Evolutionary conservation across 2,329 filamentous ascomycete species (phyloP).

Genomic region (Colletotrichum nymphaeae): DNA sequence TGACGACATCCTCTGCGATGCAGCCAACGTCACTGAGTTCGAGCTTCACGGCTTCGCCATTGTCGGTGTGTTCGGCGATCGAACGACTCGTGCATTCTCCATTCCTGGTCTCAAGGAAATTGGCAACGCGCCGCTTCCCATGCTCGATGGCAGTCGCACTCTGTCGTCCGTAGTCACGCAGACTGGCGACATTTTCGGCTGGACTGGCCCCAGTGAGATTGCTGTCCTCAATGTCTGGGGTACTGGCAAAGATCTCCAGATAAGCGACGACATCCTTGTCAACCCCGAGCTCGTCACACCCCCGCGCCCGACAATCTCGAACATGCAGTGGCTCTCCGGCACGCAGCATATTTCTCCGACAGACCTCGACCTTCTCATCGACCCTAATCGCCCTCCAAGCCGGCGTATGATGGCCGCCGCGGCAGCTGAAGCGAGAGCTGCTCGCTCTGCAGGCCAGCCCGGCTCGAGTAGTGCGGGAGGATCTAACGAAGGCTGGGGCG

Average conservation of each 20-base stretch:
- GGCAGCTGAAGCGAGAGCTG: slow-evolving; percentile 77
- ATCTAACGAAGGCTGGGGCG: slow-evolving; percentile 73
- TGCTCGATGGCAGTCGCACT: slow-evolving; percentile 80
- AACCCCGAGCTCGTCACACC: slow-evolving; percentile 82
- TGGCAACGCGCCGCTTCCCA: slow-evolving; percentile 72
- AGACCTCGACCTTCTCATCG: slow-evolving; percentile 91
- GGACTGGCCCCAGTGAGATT: slow-evolving; percentile 89
- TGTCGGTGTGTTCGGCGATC: slow-evolving; percentile 87
- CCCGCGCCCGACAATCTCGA: slow-evolving; percentile 90
- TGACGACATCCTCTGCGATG: slow-evolving; percentile 84
- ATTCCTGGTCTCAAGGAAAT: slow-evolving; percentile 92
- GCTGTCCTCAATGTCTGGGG: slow-evolving; percentile 89
- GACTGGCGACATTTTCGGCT: slow-evolving; percentile 86
- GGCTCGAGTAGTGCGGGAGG: slow-evolving; percentile 37
- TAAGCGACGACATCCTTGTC: slow-evolving; percentile 77
- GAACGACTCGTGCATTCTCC: slow-evolving; percentile 81
- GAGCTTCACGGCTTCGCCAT: slow-evolving; percentile 82
- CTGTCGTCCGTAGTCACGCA: slow-evolving; percentile 76
- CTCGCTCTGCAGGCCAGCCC: slow-evolving; percentile 50
- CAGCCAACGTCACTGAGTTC: slow-evolving; percentile 80
- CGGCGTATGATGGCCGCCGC: slow-evolving; percentile 89
- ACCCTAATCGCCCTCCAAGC: slow-evolving; percentile 86
- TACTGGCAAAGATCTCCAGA: slow-evolving; percentile 72
- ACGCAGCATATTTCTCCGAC: slow-evolving; percentile 89
- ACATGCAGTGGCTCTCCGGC: slow-evolving; percentile 95